Percentiles rank a stretch among this genome's conserved stretches.
These are phyloP conservation scores for Aspergillus sp. DNA, from an alignment of 2,329 filamentous ascomycete genomes.

Conservation along the genomic window DNA sequence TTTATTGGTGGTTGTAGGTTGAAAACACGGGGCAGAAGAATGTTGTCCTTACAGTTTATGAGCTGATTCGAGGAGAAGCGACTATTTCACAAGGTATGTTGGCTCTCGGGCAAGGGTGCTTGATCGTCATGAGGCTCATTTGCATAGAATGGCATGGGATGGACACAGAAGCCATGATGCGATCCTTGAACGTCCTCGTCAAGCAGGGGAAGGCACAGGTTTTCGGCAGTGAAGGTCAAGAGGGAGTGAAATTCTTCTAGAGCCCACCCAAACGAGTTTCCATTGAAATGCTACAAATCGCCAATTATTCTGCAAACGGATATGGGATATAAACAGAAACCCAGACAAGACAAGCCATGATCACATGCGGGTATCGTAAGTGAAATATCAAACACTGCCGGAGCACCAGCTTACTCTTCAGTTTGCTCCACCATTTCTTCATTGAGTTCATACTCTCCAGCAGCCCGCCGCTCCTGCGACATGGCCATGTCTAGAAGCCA, in stretches of 20 bases:
- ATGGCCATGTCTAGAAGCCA: slow-evolving; percentile 91
- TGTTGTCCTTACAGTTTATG: slow-evolving; percentile 86
- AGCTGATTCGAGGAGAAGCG: slow-evolving; percentile 83
- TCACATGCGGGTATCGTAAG: slow-evolving; percentile 5
- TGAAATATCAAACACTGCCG: slow-evolving; percentile 6
- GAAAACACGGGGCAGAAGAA: slow-evolving; percentile 88
- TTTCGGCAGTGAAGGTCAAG: slow-evolving; percentile 83
- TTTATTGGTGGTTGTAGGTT: slow-evolving; percentile 39
- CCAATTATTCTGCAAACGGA: slow-evolving; percentile 10
- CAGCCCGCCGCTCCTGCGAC: slow-evolving; percentile 74
- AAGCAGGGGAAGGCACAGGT: slow-evolving; percentile 91
- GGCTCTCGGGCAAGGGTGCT: neutral
- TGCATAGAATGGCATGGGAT: slow-evolving; percentile 80
- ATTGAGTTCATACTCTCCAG: slow-evolving; percentile 57
- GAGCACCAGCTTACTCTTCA: slow-evolving; percentile 12
- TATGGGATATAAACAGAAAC: slow-evolving; percentile 13
- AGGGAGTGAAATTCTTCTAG: slow-evolving; percentile 97
- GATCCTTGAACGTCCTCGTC: slow-evolving; percentile 75
- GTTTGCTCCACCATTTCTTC: slow-evolving; percentile 31
- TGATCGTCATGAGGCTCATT: slow-evolving; percentile 2
- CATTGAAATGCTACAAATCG: neutral
- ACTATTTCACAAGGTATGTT: slow-evolving; percentile 64
- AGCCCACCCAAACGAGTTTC: neutral
- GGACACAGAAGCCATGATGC: slow-evolving; percentile 76
- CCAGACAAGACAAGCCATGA: slow-evolving; percentile 8